Evolutionary conservation across 2,329 filamentous ascomycete species (phyloP).

Genomic region (Diaporthe longicolla): DNA sequence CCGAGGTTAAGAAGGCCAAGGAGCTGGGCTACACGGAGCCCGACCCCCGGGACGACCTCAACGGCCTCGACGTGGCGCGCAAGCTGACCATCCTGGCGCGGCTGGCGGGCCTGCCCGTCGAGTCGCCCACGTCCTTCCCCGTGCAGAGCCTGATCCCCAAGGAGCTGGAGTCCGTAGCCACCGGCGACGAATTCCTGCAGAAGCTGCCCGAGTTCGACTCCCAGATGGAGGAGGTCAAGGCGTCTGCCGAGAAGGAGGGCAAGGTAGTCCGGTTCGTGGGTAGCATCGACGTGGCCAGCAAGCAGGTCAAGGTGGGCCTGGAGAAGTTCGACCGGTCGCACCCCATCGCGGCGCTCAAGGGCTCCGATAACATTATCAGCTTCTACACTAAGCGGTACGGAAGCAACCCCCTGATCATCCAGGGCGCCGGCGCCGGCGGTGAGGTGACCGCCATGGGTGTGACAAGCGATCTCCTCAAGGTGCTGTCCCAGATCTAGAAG

Average conservation of each 20-base stretch:
- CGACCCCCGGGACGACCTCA: conserved; percentile 87
- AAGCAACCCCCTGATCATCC: conserved; percentile 90
- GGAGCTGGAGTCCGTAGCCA: conserved; percentile 82
- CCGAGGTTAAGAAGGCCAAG: conserved; percentile 93
- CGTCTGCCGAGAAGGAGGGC: conserved; percentile 85
- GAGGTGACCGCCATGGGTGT: conserved; percentile 99
- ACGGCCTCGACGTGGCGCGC: conserved; percentile 91
- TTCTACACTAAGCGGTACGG: conserved; percentile 98
- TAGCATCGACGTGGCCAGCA: conserved; percentile 86
- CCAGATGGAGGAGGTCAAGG: conserved; percentile 91
- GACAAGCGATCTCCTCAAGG: conserved; percentile 92
- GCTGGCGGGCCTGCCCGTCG: conserved; percentile 83
- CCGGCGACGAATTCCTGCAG: conserved; percentile 88
- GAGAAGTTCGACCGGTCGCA: conserved; percentile 90
- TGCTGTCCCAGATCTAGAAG: conserved; percentile 76
- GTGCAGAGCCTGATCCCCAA: conserved; percentile 94
- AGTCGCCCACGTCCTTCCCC: conserved; percentile 89
- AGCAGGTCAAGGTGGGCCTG: conserved; percentile 90
- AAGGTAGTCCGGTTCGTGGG: conserved; percentile 97
- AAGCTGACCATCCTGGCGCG: conserved; percentile 96
- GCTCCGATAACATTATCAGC: conserved; percentile 98
- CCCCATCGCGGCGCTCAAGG: conserved; percentile 94
- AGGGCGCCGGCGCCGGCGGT: conserved; percentile 93
- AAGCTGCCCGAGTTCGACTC: conserved; percentile 85
- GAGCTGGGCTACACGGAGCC: conserved; percentile 93